Evolutionary conservation across 2,329 filamentous ascomycete genomes (phyloP), one percentile per base, ranked within the genome.

Genomic region (Trichoderma sp.): DNA sequence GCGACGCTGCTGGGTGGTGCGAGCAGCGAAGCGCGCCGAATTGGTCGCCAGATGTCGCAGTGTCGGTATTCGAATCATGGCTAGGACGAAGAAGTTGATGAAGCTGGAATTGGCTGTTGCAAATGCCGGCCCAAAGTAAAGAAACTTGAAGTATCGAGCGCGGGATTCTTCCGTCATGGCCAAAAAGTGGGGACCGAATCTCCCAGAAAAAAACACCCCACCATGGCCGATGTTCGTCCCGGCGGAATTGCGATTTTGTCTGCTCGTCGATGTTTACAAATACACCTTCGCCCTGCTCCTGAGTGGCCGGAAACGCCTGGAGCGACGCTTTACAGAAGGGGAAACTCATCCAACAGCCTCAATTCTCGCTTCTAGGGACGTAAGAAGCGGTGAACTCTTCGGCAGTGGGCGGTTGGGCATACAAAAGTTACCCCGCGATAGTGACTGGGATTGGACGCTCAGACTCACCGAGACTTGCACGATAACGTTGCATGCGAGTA

Each of bases 1-100:
- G 80, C 95, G 90, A 71, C 91, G 89, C 82, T 98, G 95, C 28
- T 71, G 71, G 39, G 64, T 32, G 36, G 63, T 36, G 71, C 78
- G 77, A 73, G 79, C 80, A 32, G 79, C 75, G 12, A 77, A 74
- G 68, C 63, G 70, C 56, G 30, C 79, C 81, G 58, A 79, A 67
- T 14, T 80, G 79, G 71, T 77, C 77, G 75, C 76, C 36, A 88
- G 76, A 72, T 85, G 82, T 51, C 87, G 87, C 51, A 90, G 81
- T 28, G 83, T 80, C 62, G 84, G 83, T 36, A 84, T 79, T 75
- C 85, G 82, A 57, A 72, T 51, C 24, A 69, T 66, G 61, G 58
- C 21, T 1, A 43, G 14, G 57, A 51, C 1, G 7, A 24, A 47
- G 36, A 51, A 18, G 24, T 56, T 6, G 24, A 47, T 60, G 53